Base-by-base conservation (phyloP, 2,329 filamentous ascomycete genomes). In the Botrytis squamosa region DNA sequence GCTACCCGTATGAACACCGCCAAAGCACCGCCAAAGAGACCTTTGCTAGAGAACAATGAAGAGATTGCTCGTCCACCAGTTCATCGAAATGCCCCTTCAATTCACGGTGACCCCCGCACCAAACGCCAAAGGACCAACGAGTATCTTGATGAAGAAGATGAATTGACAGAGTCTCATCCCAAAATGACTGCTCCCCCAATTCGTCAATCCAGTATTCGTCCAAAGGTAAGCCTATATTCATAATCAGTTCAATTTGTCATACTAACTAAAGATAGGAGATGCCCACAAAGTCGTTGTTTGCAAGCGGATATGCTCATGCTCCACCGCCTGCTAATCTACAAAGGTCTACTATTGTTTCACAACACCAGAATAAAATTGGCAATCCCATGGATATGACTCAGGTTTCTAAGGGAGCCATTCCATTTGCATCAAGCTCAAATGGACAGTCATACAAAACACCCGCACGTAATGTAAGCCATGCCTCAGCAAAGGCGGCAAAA, bases 301-400 rank as follows among this genome's bases (percentile, higher is more conserved):
- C 87, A 22, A 86, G 85, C 75, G 90, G 90, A 65, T 93, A 93
- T 79, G 83, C 86, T 62, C 88, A 86, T 78, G 88, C 86, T 6
- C 86, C 90, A 1, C 85, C 87, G 60, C 68, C 79, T n/a, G 72
- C 72, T 44, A 81, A 76, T 72, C 76, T 81, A 33, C 80, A 80
- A 73, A 92, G 91, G 82, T 84, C 88, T 12, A 89, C 89, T 0
- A 87, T 92, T 68, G 90, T 89, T 22, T 85, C 86, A 33, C 92
- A 94, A 78, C 91, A 93, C 77, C 88, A 92, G 55, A 83, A 84
- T 70, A 91, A 92, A 81, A 84, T 87, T 4, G 86, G 85, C 1
- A 91, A 94, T 79, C 92, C 92, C 2, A 85, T 94, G 80, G 93
- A 96, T 78, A 94, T 95, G 89, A 89, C 92, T n/a, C 93, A 95